Base-by-base conservation (phyloP, 495 filamentous ascomycete genomes). In the Hypoxylon lenormandii region DNA sequence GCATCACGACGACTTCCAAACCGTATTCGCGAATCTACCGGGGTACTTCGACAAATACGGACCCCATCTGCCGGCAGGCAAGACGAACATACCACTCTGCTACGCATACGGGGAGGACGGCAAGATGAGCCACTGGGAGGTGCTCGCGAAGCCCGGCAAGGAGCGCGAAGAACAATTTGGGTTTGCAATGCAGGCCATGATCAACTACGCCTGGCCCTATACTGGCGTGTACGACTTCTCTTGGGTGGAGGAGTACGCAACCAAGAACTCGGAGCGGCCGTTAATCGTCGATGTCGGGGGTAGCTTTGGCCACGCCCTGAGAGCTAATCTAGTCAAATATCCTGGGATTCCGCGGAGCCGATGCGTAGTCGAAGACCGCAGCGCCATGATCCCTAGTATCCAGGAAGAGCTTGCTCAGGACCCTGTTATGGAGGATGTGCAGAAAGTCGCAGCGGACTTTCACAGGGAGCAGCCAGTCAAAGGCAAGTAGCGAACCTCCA, bases 221-320 rank as follows among this genome's bases (percentile, higher is more conserved):
- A 74, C 70, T 11, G 79, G 78, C 8, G 65, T 74, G 19, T 80
- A 78, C 63, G 69, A 76, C 37, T 76, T 80, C 59, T 7, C 8
- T 0, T 61, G 52, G 57, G 64, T 79, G 4, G 30, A 75, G 37
- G 12, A 56, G 4, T 50, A 53, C 8, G 68, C 58, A 13, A 30
- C 37, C 0, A 45, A 30, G n/a, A 56, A 64, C 13, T 21, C 61
- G 0, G 60, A 55, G 3, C 58, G 73, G 3, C 58, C 61, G 3
- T 49, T 74, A 10, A 57, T 78, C 70, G 72, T 80, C 7, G 79
- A 80, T 56, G 57, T 80, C 21, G 79, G 79, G 13, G 79, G 79
- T 7, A 70, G 78, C n/a, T 64, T 70, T 37, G 79, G 77, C 3
- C 72, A 76, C 37, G 72, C 70, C 11, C 23, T 80, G 8, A 65